Evolutionary conservation across 1,284 basidiomycete species (phyloP), one percentile per base, ranked within the genome.

Genomic region (Mycena citricolor): DNA sequence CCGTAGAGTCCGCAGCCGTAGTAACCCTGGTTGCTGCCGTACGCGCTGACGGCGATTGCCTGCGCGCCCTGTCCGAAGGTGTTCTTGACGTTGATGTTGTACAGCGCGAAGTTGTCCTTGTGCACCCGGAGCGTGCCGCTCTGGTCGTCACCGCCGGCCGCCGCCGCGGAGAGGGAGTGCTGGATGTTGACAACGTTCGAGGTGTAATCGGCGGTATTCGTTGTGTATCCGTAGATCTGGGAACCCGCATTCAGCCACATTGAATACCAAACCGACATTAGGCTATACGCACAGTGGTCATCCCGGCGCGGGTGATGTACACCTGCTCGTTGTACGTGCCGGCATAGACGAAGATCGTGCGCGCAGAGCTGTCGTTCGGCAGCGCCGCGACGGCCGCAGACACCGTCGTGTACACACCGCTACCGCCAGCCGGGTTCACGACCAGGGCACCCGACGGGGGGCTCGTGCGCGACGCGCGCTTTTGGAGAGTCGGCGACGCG

Each of bases 101-200:
- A 65, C 28, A 64, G 7, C 34, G 64, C 64, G 47, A 79, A 73
- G 44, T 74, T 64, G 47, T 73, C 56, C 43, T 70, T 72, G 57
- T 79, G 70, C 22, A 79, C 63, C 28, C 75, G 69, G 16, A 81
- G 58, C 3, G 77, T 79, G 8, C 76, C 77, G 44, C 73, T 71
- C 1, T 69, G 68, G 51, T 79, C 76, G 51, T 79, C 69, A 4
- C 73, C 76, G 5, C 71, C 74, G 5, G 57, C 35, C 60, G 49
- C 31, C 55, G 55, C 42, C 54, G 61, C 42, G 11, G 57, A 58
- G 12, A 56, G 41, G 16, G 49, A 37, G 25, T 57, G 54, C 2
- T 51, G 42, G 25, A 65, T 51, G 13, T 53, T 56, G 14, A 64
- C 64, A 8, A 41, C 32, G 48, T 65, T 66, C 21, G 51, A 42